phyloP scores from a whole-genome alignment of 352 stramenopile genomes.

The Globisporangium perplexum region DNA sequence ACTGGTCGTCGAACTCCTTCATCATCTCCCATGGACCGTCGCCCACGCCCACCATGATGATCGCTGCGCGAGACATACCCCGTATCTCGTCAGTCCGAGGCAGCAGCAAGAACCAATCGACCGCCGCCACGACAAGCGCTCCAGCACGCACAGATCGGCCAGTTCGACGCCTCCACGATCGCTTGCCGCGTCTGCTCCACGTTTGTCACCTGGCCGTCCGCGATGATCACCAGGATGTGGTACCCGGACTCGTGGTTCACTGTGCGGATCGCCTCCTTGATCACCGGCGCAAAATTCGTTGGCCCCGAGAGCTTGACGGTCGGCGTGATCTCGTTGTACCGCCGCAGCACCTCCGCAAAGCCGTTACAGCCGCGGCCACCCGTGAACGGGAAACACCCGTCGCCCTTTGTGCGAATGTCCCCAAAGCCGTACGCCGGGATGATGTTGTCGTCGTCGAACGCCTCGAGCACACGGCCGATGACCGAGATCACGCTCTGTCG shows the following conservation, averaged over 20 bases:
- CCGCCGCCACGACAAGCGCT: too few relatives aligned
- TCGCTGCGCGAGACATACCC: slow-evolving; percentile 14
- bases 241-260: slow-evolving; percentile 41
- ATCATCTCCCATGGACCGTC: slow-evolving; percentile 81
- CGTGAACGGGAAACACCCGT: slow-evolving; percentile 44
- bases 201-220: slow-evolving; percentile 54
- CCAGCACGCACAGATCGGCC: slow-evolving; percentile 56
- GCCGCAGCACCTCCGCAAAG: slow-evolving; percentile 49
- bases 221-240: slow-evolving; percentile 79
- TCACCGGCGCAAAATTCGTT: slow-evolving; percentile 66
- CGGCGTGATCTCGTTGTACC: slow-evolving; percentile 58
- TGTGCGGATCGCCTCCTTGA: slow-evolving; percentile 46
- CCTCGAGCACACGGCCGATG: slow-evolving; percentile 61
- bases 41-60: slow-evolving; percentile 67
- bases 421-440: slow-evolving; percentile 73
- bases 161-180: slow-evolving; percentile 63
- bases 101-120: too few relatives aligned
- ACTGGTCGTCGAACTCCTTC: slow-evolving; percentile 63
- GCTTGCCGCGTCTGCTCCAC: slow-evolving; percentile 47
- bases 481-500: slow-evolving; percentile 66
- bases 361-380: slow-evolving; percentile 33
- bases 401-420: slow-evolving; percentile 37
- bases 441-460: slow-evolving; percentile 78
- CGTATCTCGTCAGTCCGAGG: not conserved
- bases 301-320: slow-evolving; percentile 46